These are phyloP conservation scores for Spencermartinsiella europaea DNA, from an alignment of 805 yeast genomes.

Conservation along the genomic window DNA sequence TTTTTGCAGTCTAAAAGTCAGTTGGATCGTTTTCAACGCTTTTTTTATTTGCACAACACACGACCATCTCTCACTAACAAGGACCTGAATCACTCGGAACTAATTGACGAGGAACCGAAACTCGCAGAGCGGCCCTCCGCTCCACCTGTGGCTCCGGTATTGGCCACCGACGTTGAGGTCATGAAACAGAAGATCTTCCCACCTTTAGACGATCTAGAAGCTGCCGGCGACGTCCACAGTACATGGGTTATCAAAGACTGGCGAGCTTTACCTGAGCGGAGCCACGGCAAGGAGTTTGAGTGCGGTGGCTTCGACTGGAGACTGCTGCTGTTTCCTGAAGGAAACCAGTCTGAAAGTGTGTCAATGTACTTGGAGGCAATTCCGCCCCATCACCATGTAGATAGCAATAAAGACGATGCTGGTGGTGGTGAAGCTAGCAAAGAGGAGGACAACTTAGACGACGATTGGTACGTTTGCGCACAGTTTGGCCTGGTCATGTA, in stretches of 20 bases:
- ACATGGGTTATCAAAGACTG: constrained; percentile 38
- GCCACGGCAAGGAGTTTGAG: constrained; percentile 29
- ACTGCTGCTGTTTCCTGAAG: constrained; percentile 70
- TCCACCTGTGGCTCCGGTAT: background rate
- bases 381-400: constrained; percentile 14
- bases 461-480: constrained; percentile 82
- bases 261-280: constrained; percentile 31
- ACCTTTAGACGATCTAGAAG: constrained; percentile 25
- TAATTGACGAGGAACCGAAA: background rate
- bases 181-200: constrained; percentile 15
- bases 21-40: background rate
- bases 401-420: constrained; percentile 26
- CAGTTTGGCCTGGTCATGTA: constrained; percentile 83
- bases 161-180: constrained; percentile 5
- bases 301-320: constrained; percentile 36
- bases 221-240: constrained; percentile 18
- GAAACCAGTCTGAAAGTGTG: constrained; percentile 53
- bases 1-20: too few relatives aligned
- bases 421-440: constrained; percentile 32
- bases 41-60: background rate
- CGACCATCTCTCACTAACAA: background rate
- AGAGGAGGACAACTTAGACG: constrained; percentile 13
- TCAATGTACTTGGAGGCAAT: constrained; percentile 81
- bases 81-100: background rate
- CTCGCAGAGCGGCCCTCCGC: background rate